Evolutionary conservation across 2,329 filamentous ascomycete genomes (phyloP), one percentile per base, ranked within the genome.

Genomic region (Arthroderma sp.): DNA sequence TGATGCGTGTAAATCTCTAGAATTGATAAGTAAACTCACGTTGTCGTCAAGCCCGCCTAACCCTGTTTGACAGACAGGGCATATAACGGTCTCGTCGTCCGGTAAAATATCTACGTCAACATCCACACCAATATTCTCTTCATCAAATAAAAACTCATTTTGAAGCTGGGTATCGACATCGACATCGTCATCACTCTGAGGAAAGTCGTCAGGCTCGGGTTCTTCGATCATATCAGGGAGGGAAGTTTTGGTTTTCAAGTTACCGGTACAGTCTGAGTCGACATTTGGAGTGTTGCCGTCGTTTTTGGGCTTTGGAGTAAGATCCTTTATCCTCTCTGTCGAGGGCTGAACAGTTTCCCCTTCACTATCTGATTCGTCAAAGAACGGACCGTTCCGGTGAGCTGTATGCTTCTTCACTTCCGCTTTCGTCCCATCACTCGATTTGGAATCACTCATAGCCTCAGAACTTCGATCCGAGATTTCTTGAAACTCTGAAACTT

Each of bases 41-140:
- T 50, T 50, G 50, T 70, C 65, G 11, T 68, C 75, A 8, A 80
- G 60, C 0, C 78, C 80, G 10, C 61, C 65, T 31, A 95, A 68
- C 50, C 65, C 77, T 1, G 70, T 69, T 53, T 74, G 76, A 61
- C 91, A 96, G 29, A 96, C 80, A 1, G 89, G 89, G 60, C 88
- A 96, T 27, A 63, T 58, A 2, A 66, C 55, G 4, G 55, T 56
- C 36, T 62, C 57, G 22, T 55, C 48, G 22, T 42, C 46, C 6
- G 39, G 29, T 22, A 22, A 22, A 22, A 22, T 22, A 22, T 22
- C 15, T 22, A 22, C 3, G 15, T 22, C 15, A 22, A 22, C 15
- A 22, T 22, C 15, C 15, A 22, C 15, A 22, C 15, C 15, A 22
- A 22, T 22, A 22, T 22, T 22, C 15, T 22, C 15, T 22, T 22